Percentiles rank a stretch among this genome's conserved stretches.
Conservation (phyloP, 305 asterid species). For the Striga hermonthica region DNA sequence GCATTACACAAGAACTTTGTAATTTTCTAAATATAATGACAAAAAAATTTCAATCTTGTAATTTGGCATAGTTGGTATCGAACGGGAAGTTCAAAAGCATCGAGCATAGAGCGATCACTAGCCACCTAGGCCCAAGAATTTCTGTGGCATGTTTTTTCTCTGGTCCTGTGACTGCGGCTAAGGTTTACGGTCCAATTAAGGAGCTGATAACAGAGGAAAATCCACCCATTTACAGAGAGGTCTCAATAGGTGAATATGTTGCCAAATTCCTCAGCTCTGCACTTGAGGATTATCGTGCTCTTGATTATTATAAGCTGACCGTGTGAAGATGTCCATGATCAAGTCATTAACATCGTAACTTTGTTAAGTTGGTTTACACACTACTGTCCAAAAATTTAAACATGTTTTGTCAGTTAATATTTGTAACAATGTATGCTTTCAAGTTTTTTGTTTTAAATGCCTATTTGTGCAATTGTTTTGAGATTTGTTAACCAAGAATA, state of each 20-base stretch:
- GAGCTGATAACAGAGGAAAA: slow-evolving; percentile 40
- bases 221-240: slow-evolving; percentile 33
- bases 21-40: no score
- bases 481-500: no score
- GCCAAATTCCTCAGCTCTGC: slow-evolving; percentile 15
- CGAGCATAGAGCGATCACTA: slow-evolving; percentile 31
- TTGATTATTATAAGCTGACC: slow-evolving; percentile 33
- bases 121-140: slow-evolving; percentile 43
- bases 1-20: not conserved
- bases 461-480: no score
- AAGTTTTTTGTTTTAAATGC: no score
- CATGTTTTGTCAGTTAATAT: no score
- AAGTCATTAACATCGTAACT: not conserved
- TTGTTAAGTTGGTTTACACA: no score
- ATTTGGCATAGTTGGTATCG: slow-evolving; percentile 36
- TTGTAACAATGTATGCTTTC: no score
- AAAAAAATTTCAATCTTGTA: not conserved
- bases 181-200: slow-evolving; percentile 42
- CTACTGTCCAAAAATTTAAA: no score
- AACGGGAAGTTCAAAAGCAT: slow-evolving; percentile 40
- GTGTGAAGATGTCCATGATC: slow-evolving; percentile 7
- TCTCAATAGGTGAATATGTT: slow-evolving; percentile 32
- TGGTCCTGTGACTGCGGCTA: slow-evolving; percentile 30
- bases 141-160: slow-evolving; percentile 51
- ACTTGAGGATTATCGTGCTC: slow-evolving; percentile 27